These are phyloP conservation scores for Hydnomerulius pinastri DNA, from an alignment of 768 basidiomycete species.

Conservation along the genomic window DNA sequence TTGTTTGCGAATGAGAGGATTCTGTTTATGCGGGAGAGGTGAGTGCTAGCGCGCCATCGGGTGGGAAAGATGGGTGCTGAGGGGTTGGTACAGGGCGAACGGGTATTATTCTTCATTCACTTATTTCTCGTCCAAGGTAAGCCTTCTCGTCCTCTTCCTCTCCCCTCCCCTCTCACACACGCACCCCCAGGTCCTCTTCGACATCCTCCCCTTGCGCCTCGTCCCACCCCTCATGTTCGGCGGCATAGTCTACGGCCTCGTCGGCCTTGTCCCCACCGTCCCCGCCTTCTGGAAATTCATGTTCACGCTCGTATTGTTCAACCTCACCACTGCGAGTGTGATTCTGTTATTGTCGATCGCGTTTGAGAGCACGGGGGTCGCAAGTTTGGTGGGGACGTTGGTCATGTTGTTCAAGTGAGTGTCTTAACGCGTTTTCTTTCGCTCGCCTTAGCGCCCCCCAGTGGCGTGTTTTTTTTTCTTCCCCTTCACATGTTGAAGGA, in stretches of 20 bases:
- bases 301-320: constrained; percentile 93
- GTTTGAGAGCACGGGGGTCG: constrained; percentile 83
- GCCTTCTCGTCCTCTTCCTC: not conserved
- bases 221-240: constrained; percentile 96
- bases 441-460: no score
- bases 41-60: constrained; percentile 14
- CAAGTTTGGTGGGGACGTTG: constrained; percentile 90
- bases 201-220: constrained; percentile 91
- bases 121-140: constrained; percentile 92
- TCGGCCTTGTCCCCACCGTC: constrained; percentile 91
- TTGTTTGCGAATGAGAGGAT: constrained; percentile 95
- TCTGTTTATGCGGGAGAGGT: constrained; percentile 98
- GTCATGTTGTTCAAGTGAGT: constrained; percentile 98
- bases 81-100: constrained; percentile 63
- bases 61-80: not conserved
- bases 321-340: constrained; percentile 91
- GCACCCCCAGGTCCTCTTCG: constrained; percentile 77
- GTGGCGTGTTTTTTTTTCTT: no score
- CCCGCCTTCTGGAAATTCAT: constrained; percentile 98
- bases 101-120: constrained; percentile 98
- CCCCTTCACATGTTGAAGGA: no score
- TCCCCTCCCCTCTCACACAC: not conserved
- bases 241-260: constrained; percentile 91
- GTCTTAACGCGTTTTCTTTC: no score
- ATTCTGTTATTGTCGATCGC: constrained; percentile 89